phyloP scores from a whole-genome alignment of 148 eudicot species.

The Chenopodium suecicum region DNA sequence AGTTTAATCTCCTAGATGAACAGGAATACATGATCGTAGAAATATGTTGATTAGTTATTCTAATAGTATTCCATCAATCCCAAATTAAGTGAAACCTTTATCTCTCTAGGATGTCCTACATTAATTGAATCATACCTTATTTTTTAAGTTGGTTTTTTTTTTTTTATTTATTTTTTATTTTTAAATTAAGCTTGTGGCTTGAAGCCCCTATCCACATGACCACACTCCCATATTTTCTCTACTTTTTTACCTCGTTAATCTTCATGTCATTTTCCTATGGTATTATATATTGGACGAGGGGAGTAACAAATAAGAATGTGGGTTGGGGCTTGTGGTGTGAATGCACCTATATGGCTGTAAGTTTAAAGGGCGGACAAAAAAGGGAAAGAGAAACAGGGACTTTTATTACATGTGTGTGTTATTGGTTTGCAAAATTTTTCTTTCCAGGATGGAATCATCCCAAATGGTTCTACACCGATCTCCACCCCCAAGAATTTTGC shows the following conservation, averaged over 20 bases:
- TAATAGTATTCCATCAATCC: neutral
- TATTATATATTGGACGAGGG: neutral
- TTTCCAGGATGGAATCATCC: neutral
- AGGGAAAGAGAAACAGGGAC: neutral
- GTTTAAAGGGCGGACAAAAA: neutral
- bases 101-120: neutral
- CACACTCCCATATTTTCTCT: neutral
- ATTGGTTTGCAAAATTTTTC: neutral
- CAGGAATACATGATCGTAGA: neutral
- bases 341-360: too few species aligned
- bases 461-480: too few species aligned
- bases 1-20: constrained; percentile 2
- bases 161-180: too few species aligned
- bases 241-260: neutral
- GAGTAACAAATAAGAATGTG: neutral
- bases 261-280: neutral
- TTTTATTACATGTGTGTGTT: neutral
- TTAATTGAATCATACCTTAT: neutral
- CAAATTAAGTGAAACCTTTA: neutral
- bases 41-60: too few species aligned
- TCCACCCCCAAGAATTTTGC: too few species aligned
- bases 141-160: neutral
- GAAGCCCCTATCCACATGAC: neutral
- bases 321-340: neutral
- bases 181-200: neutral